These are phyloP conservation scores for Aspergillus carlsbadensis DNA, from an alignment of 495 filamentous ascomycete species.

Conservation along the genomic window DNA sequence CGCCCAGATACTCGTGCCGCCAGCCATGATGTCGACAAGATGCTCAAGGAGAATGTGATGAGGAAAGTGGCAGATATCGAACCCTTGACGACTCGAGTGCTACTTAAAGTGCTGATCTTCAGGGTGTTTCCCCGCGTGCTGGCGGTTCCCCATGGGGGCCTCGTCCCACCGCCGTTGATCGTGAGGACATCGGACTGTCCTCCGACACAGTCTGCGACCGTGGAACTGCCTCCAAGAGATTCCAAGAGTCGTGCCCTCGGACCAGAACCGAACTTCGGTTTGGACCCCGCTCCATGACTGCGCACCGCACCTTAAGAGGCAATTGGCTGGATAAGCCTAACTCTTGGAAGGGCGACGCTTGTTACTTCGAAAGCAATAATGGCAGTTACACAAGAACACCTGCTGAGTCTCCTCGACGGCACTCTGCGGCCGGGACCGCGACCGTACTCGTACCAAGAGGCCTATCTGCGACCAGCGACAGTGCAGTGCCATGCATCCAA, in stretches of 20 bases:
- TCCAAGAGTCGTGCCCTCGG: not conserved
- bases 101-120: not conserved
- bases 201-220: not conserved
- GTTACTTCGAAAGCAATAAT: not conserved
- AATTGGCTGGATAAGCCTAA: not conserved
- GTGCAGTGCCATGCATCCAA: constrained; percentile 28
- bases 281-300: not conserved
- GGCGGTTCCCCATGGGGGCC: not conserved
- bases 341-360: not conserved
- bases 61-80: not conserved
- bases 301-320: not conserved
- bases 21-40: constrained; percentile 17
- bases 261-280: not conserved
- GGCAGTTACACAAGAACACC: constrained; percentile 1
- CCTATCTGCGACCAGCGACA: constrained; percentile 25
- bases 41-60: not conserved
- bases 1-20: constrained; percentile 26
- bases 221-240: too few relatives aligned
- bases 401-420: not conserved
- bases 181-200: not conserved
- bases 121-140: not conserved
- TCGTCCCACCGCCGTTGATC: not conserved
- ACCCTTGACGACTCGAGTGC: not conserved
- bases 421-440: not conserved
- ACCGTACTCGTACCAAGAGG: constrained; percentile 14